Evolutionary conservation across 305 asterid genomes (phyloP), one percentile per base, ranked within the genome.

Genomic region (Striga hermonthica): DNA sequence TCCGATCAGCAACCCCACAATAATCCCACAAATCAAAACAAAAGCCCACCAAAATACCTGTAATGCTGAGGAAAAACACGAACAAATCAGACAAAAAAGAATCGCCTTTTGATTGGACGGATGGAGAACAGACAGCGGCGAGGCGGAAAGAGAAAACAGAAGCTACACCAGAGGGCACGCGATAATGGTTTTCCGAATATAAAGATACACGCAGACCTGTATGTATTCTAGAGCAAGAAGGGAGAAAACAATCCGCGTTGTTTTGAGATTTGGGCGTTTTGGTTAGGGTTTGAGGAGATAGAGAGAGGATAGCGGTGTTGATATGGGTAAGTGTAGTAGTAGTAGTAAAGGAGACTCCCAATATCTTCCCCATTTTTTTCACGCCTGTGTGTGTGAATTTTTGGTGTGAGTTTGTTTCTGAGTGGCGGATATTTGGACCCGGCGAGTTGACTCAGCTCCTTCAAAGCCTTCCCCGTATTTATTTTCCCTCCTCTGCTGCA

Each of bases 291-390:
- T 61, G 83, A 70, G 84, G 61, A 71, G 79, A 56, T 67, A 22
- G 31, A 78, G 79, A 64, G 72, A 55, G 76, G 50, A 66, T 39
- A 50, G 74, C 53, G 69, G 62, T 52, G 76, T 67, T 60, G 50
- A 22, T 22, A 22, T 41, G 3, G 76, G 52, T 47, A 62, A 57
- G 75, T 79, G 76, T 75, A 65, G 65, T 76, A 67, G 72, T 75
- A 69, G 76, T 68, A 70, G 85, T 83, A 81, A 78, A 75, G 82
- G 81, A 73, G 84, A 80, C 88, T 79, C 79, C 57, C 81, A 82
- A 79, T 74, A 81, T 89, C 96, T 86, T 84, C 95, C 81, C 98
- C 95, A 86, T 80, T 84, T 81, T 80, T 22, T 22, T 22, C 31
- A 22, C 83, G 57, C 82, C 76, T 65, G 71, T 77, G 81, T 70